phyloP scores from a whole-genome alignment of 257 asterid genomes.

The Cruciata laevipes region DNA sequence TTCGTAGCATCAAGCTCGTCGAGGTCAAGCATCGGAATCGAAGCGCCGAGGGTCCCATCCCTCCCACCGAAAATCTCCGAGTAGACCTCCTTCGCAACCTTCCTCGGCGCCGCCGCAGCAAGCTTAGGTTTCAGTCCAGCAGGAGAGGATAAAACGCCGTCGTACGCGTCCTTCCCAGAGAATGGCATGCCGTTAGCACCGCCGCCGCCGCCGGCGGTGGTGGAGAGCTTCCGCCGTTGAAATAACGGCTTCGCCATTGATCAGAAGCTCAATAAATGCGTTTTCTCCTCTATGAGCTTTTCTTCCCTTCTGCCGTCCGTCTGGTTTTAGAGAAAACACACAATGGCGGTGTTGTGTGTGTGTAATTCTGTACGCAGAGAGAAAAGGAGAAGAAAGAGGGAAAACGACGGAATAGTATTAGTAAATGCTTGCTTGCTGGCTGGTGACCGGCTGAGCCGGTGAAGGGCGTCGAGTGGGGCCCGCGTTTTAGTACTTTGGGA shows the following conservation, averaged over 20 bases:
- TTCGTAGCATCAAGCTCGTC: constrained; percentile 37
- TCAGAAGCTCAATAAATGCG: not conserved
- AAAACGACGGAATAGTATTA: constrained; percentile 15
- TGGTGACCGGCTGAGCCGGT: constrained; percentile 19
- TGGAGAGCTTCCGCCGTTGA: constrained; percentile 50
- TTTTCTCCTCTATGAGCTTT: not conserved
- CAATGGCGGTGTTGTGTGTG: constrained; percentile 10
- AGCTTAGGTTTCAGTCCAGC: constrained; percentile 23
- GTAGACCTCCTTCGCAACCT: constrained; percentile 39
- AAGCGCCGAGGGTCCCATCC: constrained; percentile 31
- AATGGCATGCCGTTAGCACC: constrained; percentile 30
- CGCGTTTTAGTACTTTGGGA: not conserved
- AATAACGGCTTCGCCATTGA: constrained; percentile 33
- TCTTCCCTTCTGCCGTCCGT: not conserved
- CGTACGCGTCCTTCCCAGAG: constrained; percentile 64
- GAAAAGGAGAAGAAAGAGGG: constrained; percentile 19
- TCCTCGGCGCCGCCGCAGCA: constrained; percentile 13
- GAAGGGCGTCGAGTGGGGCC: not conserved
- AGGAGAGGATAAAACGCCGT: constrained; percentile 52
- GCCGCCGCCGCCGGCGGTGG: constrained; percentile 1
- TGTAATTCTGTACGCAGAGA: constrained; percentile 27
- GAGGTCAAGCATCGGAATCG: constrained; percentile 83
- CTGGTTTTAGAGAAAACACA: not conserved
- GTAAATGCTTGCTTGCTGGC: constrained; percentile 7
- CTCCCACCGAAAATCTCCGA: constrained; percentile 61